Evolutionary conservation across 805 yeast genomes (phyloP), one percentile per base, ranked within the genome.

Genomic region (Cephaloascus fragrans): DNA sequence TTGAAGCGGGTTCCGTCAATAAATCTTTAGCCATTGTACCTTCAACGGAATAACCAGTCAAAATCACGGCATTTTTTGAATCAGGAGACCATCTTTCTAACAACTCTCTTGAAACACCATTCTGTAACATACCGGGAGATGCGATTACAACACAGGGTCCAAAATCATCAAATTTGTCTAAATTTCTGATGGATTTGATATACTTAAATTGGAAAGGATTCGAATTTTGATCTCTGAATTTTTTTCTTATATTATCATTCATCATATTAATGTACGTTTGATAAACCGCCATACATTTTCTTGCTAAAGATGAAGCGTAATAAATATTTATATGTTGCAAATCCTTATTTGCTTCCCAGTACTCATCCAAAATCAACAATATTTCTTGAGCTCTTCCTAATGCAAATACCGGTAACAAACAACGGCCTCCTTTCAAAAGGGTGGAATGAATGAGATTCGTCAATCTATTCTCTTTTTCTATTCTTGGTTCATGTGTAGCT

Each of bases 41-140:
- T 55, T 93, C 99, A 6, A 93, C 95, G 4, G 97, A 89, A 58
- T 93, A 93, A 65, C 99, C 99, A 0, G 99, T 93, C 55, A 93
- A 61, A 18, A 93, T 74, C 19, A 88, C 79, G 2, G 94, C 68
- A 50, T 93, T 93, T 52, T 86, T 82, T 3, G 94, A 83, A 51
- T 93, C 97, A 0, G 99, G 98, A 4, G 95, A 89, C 99, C 99
- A 93, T 56, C 83, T 77, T 53, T 93, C 99, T 20, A 93, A 69
- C 17, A 93, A 67, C 49, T 84, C 93, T 49, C 99, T 71, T 0
- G 97, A 87, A 3, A 89, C 80, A 44, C 99, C 99, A 55, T 84
- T 89, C 57, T 90, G 98, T 37, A 93, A 67, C 99, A 93, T 93
- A 56, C 99, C 99, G 0, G 99, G 99, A 35, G 95, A 79, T 0